These are phyloP conservation scores for Brasilioporus rufonigricans DNA, from an alignment of 768 basidiomycete species.

Conservation along the genomic window DNA sequence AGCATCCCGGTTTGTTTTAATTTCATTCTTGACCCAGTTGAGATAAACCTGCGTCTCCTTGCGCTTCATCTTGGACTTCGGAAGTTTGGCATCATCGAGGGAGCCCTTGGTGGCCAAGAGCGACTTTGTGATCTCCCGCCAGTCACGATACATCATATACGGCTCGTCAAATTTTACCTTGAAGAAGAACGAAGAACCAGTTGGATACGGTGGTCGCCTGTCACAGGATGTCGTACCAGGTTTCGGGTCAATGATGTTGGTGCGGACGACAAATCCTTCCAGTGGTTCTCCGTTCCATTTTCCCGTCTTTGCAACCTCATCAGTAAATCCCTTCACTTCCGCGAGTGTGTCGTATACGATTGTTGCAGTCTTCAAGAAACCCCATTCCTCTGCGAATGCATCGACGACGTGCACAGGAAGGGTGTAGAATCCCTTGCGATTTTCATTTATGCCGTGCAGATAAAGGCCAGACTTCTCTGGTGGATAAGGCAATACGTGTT, in stretches of 20 bases:
- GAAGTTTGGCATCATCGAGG: conserved; percentile 39
- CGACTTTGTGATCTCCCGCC: conserved; percentile 88
- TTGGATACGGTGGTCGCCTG: conserved; percentile 59
- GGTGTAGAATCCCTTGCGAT: conserved; percentile 65
- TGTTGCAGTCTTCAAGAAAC: conserved; percentile 79
- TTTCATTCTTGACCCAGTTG: conserved; percentile 80
- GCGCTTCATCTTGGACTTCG: conserved; percentile 67
- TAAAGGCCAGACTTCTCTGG: conserved; percentile 85
- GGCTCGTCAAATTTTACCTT: conserved; percentile 99
- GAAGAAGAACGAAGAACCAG: conserved; percentile 93
- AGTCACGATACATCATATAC: conserved; percentile 98
- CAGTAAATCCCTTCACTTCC: conserved; percentile 73
- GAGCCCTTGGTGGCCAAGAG: conserved; percentile 48
- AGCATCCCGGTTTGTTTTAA: conserved; percentile 51
- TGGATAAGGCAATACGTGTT: conserved; percentile 87
- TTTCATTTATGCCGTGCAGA: conserved; percentile 86
- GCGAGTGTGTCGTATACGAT: conserved; percentile 51
- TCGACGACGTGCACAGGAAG: conserved; percentile 65
- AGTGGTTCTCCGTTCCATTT: conserved; percentile 82
- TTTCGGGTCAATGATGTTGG: conserved; percentile 51
- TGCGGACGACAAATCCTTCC: conserved; percentile 94
- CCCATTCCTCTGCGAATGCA: conserved; percentile 85
- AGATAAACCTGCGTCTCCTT: conserved; percentile 79
- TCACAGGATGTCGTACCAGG: conserved; percentile 27
- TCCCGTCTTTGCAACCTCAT: conserved; percentile 61